These are phyloP conservation scores for Aspergillus campestris DNA, from an alignment of 495 filamentous ascomycete species.

Conservation along the genomic window DNA sequence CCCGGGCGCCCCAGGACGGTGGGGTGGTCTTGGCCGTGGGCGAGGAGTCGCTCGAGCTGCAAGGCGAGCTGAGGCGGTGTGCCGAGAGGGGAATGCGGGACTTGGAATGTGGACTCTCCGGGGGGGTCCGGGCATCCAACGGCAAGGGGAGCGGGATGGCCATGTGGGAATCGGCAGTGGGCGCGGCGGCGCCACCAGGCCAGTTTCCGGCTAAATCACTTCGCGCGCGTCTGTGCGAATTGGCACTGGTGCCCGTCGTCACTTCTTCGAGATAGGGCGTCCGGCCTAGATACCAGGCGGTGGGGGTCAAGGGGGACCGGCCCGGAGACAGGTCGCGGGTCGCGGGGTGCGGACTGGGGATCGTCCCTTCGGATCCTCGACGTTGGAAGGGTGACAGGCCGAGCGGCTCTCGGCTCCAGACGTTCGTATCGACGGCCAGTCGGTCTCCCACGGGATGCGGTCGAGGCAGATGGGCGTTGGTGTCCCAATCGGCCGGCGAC, in stretches of 20 bases:
- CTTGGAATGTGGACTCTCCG: slow-evolving; percentile 38
- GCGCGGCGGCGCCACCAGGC: slow-evolving; percentile 16
- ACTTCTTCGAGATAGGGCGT: slow-evolving; percentile 42
- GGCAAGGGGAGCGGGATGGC: slow-evolving; percentile 31
- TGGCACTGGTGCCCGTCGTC: slow-evolving; percentile 19
- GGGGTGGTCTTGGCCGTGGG: slow-evolving; percentile 37
- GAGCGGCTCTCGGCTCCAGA: slow-evolving; percentile 33
- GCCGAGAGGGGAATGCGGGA: slow-evolving; percentile 52
- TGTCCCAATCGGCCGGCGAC: slow-evolving; percentile 1
- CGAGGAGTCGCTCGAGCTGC: slow-evolving; percentile 36
- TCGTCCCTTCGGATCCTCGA: slow-evolving; percentile 46
- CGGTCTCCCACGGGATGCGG: slow-evolving; percentile 47
- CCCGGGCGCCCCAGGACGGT: slow-evolving; percentile 28
- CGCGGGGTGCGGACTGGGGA: slow-evolving; percentile 44
- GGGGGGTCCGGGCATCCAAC: slow-evolving; percentile 17
- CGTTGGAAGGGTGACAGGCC: slow-evolving; percentile 31
- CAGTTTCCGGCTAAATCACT: slow-evolving; percentile 35
- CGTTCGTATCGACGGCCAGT: slow-evolving; percentile 29
- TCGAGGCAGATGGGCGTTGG: slow-evolving; percentile 16
- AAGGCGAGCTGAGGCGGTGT: slow-evolving; percentile 37
- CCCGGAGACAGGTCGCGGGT: slow-evolving; percentile 30
- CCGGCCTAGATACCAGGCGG: slow-evolving; percentile 46
- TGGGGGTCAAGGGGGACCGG: slow-evolving; percentile 43
- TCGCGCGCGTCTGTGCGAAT: slow-evolving; percentile 37
- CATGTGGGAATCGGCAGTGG: slow-evolving; percentile 29